Evolutionary conservation across 306 rosid species (phyloP).

Genomic region (Dryas drummondii): DNA sequence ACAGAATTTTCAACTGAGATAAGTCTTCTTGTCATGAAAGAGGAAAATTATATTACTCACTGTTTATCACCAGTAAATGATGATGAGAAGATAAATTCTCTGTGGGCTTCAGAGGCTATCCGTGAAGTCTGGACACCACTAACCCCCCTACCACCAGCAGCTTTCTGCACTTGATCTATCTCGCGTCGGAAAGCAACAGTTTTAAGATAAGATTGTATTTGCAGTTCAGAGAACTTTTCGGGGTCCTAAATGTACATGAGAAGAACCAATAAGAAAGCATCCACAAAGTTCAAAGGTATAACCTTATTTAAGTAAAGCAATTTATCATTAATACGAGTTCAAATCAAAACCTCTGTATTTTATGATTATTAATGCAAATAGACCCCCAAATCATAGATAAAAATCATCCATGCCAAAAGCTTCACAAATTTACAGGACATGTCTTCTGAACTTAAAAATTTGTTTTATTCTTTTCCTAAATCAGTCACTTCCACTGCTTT

Average conservation of each 20-base stretch:
- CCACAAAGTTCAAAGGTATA: slow-evolving; percentile 13
- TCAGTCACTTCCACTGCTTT: not conserved
- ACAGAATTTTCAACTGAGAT: slow-evolving; percentile 9
- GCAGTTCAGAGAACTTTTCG: slow-evolving; percentile 87
- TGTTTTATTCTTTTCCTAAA: not conserved
- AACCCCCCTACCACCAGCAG: slow-evolving; percentile 77
- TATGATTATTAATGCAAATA: not conserved
- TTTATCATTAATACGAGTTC: slow-evolving; percentile 11
- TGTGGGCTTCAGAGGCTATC: slow-evolving; percentile 89
- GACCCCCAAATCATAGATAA: not conserved
- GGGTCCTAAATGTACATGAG: slow-evolving; percentile 59
- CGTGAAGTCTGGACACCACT: slow-evolving; percentile 87
- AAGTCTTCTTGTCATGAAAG: slow-evolving; percentile 6
- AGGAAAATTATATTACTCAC: slow-evolving; percentile 48
- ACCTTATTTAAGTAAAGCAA: slow-evolving; percentile 16
- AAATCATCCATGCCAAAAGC: not conserved
- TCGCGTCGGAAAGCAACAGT: slow-evolving; percentile 97
- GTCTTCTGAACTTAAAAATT: not conserved
- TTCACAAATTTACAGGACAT: not conserved
- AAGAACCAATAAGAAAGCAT: slow-evolving; percentile 33
- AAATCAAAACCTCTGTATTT: not conserved
- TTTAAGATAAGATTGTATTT: slow-evolving; percentile 91
- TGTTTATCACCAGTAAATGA: slow-evolving; percentile 89
- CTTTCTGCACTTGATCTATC: slow-evolving; percentile 87
- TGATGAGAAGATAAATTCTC: slow-evolving; percentile 88